phyloP scores from a whole-genome alignment of 2,329 filamentous ascomycete genomes.

The Trichoderma polysporum region DNA sequence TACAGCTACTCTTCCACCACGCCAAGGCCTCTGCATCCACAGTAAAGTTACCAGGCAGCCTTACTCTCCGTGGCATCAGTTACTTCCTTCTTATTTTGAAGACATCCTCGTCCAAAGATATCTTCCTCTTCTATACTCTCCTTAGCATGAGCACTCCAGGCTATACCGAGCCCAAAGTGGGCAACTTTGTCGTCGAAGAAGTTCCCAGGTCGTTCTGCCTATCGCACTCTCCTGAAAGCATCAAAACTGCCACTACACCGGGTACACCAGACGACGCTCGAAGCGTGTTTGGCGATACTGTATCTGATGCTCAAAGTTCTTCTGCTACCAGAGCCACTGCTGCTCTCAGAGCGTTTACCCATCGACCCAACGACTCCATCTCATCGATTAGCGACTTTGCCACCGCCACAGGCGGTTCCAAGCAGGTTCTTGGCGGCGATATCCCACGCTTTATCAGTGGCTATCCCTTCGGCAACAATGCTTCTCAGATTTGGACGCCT shows the following conservation, averaged over 20 bases:
- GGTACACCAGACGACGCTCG: background rate
- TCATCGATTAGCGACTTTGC: background rate
- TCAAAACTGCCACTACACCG: background rate
- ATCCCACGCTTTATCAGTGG: background rate
- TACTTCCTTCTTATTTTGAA: background rate
- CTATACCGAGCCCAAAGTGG: background rate
- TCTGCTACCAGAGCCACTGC: background rate
- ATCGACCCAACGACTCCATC: background rate
- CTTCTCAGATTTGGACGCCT: slow-evolving; percentile 1
- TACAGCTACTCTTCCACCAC: background rate
- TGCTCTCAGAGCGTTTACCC: background rate
- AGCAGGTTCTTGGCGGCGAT: background rate
- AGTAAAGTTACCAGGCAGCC: background rate
- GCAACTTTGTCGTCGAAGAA: background rate
- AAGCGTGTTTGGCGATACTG: background rate
- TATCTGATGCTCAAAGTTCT: background rate
- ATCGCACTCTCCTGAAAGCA: slow-evolving; percentile 6
- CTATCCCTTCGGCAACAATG: background rate
- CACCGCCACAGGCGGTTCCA: background rate
- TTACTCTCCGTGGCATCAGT: background rate
- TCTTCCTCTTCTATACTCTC: background rate
- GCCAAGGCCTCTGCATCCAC: background rate
- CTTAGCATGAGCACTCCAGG: background rate
- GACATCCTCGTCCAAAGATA: background rate
- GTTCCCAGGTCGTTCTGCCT: background rate